Percentiles rank a stretch among this genome's conserved stretches.
These are phyloP conservation scores for Hymenoscyphus repandus DNA, from an alignment of 2,329 filamentous ascomycete species.

Conservation along the genomic window DNA sequence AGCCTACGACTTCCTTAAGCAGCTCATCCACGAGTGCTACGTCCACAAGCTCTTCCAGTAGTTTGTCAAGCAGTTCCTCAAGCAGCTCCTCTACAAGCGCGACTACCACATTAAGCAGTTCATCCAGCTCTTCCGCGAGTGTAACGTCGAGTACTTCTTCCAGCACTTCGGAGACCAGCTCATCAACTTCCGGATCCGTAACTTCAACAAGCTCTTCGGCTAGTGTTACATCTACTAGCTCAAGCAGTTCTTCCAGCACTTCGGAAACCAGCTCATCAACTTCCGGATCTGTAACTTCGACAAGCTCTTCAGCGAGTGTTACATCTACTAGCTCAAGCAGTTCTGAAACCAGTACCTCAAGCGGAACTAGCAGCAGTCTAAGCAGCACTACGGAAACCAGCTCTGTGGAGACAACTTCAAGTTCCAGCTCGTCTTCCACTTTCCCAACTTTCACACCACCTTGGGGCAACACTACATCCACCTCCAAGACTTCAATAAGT, in stretches of 20 bases:
- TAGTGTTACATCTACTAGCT: not conserved
- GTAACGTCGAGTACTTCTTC: not conserved
- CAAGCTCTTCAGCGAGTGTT: not conserved
- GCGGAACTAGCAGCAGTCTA: not conserved
- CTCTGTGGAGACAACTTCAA: not conserved
- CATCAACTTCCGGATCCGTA: not conserved
- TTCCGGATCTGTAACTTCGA: not conserved
- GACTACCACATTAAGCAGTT: not conserved
- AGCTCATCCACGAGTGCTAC: not conserved
- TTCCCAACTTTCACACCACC: conserved; percentile 4
- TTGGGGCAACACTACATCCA: not conserved
- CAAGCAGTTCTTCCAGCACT: not conserved
- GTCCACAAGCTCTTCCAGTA: not conserved
- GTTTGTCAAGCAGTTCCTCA: not conserved
- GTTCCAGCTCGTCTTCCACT: not conserved
- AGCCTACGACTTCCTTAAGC: not conserved
- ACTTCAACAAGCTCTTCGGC: not conserved
- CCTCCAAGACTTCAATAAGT: not conserved
- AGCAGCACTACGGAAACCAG: not conserved
- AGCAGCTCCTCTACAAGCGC: not conserved
- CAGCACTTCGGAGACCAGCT: not conserved
- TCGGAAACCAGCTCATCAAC: not conserved
- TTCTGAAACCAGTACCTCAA: not conserved
- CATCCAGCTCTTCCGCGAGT: not conserved
- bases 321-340: not conserved